Evolutionary conservation across 139 green algal species (phyloP), one percentile per base, ranked within the genome.

Genomic region (Pseudopediastrum boryanum): DNA sequence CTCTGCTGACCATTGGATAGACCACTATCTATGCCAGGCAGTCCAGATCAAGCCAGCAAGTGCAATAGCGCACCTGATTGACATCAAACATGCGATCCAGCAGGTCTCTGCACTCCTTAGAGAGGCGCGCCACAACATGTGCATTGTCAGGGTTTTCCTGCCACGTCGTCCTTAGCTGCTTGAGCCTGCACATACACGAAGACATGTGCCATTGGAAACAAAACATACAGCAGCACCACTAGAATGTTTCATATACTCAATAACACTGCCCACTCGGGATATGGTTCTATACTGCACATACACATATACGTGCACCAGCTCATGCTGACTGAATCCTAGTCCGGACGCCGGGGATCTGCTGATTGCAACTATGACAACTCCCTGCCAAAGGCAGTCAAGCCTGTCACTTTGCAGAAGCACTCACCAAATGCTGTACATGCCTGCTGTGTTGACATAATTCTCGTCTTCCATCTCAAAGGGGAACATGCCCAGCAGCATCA

Each of bases 91-190:
- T 91, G 25, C 76, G 77, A 74, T 91, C 87, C 58, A 91, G 67
- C 79, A 91, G 66, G 51, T 91, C 84, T 69, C 86, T 84, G 31
- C 87, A 80, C 46, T 91, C 86, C 0, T 71, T 61, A 0, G 41
- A 80, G 13, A 91, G 77, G 29, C 71, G 43, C 25, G 54, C 31
- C 43, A 84, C 86, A 2, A 62, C 76, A 21, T 29, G 71, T 35
- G 63, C 77, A 68, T 91, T 91, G 77, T 84, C 80, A 2, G 86
- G 86, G 21, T 77, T 33, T 33, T 87, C 70, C 19, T 79, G 75
- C 87, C 89, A 94, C 68, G 78, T 87, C 66, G 80, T 92, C 39
- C 90, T 86, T 63, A 94, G 89, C 80, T 93, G 90, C 85, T 93
- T 83, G 42, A 88, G 71, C 62, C 74, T 51, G 66, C 33, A 29